Conservation (phyloP, 352 stramenopile genomes). For the Phytophthora syringae region DNA sequence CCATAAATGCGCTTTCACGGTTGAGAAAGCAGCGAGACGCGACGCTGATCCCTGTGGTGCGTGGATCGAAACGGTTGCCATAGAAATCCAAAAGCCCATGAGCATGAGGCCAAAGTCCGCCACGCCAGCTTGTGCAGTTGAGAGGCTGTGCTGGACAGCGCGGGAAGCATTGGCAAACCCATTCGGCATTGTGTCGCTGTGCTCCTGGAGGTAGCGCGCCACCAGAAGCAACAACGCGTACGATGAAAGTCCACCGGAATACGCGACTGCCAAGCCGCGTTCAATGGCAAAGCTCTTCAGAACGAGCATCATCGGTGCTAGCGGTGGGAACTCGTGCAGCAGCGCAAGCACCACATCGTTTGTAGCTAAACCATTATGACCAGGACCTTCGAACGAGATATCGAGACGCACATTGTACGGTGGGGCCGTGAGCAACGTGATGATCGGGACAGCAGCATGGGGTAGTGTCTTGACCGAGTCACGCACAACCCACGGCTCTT, state of each 20-base stretch:
- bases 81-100: constrained; percentile 98
- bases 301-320: constrained; percentile 96
- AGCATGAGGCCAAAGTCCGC: constrained; percentile 95
- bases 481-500: constrained; percentile 91
- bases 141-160: constrained; percentile 64
- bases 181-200: constrained; percentile 71
- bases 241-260: constrained; percentile 96
- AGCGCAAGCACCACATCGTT: constrained; percentile 94
- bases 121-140: constrained; percentile 58
- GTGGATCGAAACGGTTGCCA: constrained; percentile 93
- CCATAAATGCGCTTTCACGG: constrained; percentile 64
- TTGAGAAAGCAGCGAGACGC: constrained; percentile 84
- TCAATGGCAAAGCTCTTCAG: constrained; percentile 96
- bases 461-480: constrained; percentile 97
- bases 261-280: constrained; percentile 93
- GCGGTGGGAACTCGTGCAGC: constrained; percentile 93
- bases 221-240: constrained; percentile 97
- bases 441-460: constrained; percentile 97
- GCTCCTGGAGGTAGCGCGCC: constrained; percentile 92
- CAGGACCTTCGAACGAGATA: constrained; percentile 97
- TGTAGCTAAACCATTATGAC: constrained; percentile 96
- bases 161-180: constrained; percentile 70
- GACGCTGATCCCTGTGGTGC: constrained; percentile 91
- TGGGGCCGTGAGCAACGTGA: constrained; percentile 91
- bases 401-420: constrained; percentile 91